phyloP scores from a whole-genome alignment of 208 protist genomes.

The Trypanosoma caninum region DNA sequence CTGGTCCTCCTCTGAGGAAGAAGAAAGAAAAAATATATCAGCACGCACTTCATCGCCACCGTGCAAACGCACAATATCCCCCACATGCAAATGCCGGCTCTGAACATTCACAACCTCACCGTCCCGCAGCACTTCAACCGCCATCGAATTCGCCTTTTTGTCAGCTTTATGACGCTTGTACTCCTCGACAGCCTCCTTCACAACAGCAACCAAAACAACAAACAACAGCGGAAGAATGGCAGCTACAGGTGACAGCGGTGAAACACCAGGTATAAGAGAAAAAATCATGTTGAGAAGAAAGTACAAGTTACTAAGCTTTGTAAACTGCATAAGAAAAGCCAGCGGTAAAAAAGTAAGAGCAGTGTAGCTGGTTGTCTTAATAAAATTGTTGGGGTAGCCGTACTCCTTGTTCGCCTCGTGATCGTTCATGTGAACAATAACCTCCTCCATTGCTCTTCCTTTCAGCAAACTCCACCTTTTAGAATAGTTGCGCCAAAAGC shows the following conservation, averaged over 20 bases:
- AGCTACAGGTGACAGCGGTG: conserved; percentile 89
- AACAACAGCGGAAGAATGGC: conserved; percentile 88
- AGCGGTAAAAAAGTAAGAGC: conserved; percentile 91
- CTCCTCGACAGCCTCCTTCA: conserved; percentile 93
- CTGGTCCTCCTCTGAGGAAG: conserved; percentile 68
- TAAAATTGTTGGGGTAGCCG: conserved; percentile 85
- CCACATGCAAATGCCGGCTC: conserved; percentile 64
- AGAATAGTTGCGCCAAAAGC: no score
- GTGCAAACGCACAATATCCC: conserved; percentile 76
- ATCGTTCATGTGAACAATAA: conserved; percentile 86
- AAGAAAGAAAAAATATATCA: conserved; percentile 83
- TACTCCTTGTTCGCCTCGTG: conserved; percentile 47
- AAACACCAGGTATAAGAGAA: conserved; percentile 86
- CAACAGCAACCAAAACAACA: conserved; percentile 83
- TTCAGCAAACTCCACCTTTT: no score
- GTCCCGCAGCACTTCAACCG: conserved; percentile 51
- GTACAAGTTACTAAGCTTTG: conserved; percentile 92
- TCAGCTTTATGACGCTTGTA: conserved; percentile 74
- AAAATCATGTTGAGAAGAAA: conserved; percentile 94
- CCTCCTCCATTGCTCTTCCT: conserved; percentile 14
- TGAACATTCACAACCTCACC: conserved; percentile 41
- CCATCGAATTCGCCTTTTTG: conserved; percentile 67
- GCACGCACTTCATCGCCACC: conserved; percentile 84
- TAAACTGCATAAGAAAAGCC: conserved; percentile 91
- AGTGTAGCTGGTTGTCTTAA: conserved; percentile 94